Conservation (phyloP, 345 rosid genomes). For the Populus alba region DNA sequence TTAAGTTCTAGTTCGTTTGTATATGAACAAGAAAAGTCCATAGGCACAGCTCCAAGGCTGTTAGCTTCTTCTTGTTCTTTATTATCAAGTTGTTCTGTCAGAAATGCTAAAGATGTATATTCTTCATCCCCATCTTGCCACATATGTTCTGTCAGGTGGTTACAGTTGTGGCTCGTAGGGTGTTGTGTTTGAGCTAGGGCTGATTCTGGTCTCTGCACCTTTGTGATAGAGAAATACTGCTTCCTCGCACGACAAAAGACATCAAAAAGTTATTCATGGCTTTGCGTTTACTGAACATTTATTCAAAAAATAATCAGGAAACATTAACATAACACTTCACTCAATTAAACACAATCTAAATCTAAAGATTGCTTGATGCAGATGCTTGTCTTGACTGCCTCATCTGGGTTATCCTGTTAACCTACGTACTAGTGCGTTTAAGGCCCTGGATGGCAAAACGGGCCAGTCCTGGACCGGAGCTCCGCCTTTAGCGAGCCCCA, state of each 20-base stretch:
- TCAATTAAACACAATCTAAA: neutral
- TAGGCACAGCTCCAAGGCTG: constrained; percentile 12
- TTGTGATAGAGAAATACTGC: constrained; percentile 60
- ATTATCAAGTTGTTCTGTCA: constrained; percentile 47
- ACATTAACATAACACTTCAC: neutral
- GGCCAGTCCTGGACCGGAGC: too few species aligned
- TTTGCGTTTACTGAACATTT: neutral
- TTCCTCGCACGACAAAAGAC: neutral
- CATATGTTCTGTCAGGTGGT: neutral
- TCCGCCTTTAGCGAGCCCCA: too few species aligned
- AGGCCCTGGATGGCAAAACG: too few species aligned
- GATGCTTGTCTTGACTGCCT: neutral
- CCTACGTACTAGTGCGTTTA: too few species aligned
- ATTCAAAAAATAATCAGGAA: neutral
- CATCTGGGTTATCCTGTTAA: too few species aligned
- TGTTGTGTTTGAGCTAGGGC: constrained; percentile 8
- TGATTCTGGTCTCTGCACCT: constrained; percentile 11
- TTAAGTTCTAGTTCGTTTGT: neutral
- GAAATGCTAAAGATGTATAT: constrained; percentile 45
- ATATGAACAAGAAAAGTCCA: constrained; percentile 8
- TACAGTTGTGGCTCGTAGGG: neutral
- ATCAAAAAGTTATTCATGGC: neutral
- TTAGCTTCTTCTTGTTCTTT: constrained; percentile 30
- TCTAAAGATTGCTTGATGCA: neutral
- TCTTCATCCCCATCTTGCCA: constrained; percentile 48